Conservation (phyloP, 2,329 filamentous ascomycete species). For the Cercospora zeina region DNA sequence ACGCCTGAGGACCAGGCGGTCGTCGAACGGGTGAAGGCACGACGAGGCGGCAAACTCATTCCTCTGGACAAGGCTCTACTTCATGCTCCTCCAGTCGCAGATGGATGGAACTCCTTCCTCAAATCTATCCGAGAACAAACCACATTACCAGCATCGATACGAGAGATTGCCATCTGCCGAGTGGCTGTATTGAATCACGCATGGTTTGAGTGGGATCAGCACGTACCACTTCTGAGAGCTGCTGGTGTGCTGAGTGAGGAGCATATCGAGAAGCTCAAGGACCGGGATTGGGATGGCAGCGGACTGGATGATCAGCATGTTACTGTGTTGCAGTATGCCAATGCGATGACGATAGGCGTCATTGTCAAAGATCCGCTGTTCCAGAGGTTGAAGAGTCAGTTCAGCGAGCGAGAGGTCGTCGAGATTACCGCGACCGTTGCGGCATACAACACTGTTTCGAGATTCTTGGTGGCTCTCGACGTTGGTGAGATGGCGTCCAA, state of each 20-base stretch:
- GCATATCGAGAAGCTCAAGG: constrained; percentile 49
- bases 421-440: constrained; percentile 79
- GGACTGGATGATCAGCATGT: constrained; percentile 62
- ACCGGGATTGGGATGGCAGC: constrained; percentile 41
- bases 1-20: constrained; percentile 53
- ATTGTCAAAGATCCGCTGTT: constrained; percentile 70
- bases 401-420: constrained; percentile 71
- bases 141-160: constrained; percentile 54
- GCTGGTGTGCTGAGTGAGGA: constrained; percentile 60
- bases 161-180: constrained; percentile 77
- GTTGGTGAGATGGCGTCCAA: constrained; percentile 50
- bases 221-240: constrained; percentile 68
- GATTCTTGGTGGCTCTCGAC: constrained; percentile 75
- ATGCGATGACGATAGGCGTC: constrained; percentile 79
- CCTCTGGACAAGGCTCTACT: constrained; percentile 57
- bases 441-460: constrained; percentile 81
- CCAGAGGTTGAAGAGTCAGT: constrained; percentile 59
- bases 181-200: constrained; percentile 78
- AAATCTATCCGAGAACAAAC: constrained; percentile 58
- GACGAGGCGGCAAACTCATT: constrained; percentile 54
- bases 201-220: constrained; percentile 82
- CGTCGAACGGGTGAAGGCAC: constrained; percentile 53
- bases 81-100: constrained; percentile 57
- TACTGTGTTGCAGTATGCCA: constrained; percentile 70
- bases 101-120: constrained; percentile 61